These are phyloP conservation scores for Glaciozyma martinii DNA, from an alignment of 768 basidiomycete species.

Conservation along the genomic window DNA sequence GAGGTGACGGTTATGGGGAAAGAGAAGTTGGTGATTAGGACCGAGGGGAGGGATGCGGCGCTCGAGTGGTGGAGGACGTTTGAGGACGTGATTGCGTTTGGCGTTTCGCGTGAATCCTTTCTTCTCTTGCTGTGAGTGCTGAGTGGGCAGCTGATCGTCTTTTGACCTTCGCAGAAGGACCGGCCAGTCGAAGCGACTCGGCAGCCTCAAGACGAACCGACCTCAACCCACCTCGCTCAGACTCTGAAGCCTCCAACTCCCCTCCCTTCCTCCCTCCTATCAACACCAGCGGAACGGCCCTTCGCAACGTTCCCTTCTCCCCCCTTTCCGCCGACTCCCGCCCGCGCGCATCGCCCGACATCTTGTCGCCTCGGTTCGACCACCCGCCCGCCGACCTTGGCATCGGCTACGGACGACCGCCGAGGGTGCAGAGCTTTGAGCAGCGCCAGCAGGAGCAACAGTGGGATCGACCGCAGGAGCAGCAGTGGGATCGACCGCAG, in stretches of 20 bases:
- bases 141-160: not conserved
- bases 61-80: constrained; percentile 60
- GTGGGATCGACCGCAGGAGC: too few relatives aligned
- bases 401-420: not conserved
- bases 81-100: constrained; percentile 74
- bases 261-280: constrained; percentile 1
- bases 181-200: constrained; percentile 9
- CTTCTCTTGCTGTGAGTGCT: not conserved
- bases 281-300: not conserved
- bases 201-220: constrained; percentile 1
- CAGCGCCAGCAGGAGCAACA: too few relatives aligned
- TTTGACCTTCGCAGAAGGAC: constrained; percentile 13
- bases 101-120: constrained; percentile 55
- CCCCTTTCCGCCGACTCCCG: not conserved
- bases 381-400: not conserved
- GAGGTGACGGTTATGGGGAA: constrained; percentile 78
- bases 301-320: not conserved
- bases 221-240: constrained; percentile 18
- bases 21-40: constrained; percentile 64
- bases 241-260: constrained; percentile 4
- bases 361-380: too few relatives aligned
- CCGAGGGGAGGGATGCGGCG: constrained; percentile 53
- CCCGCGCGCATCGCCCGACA: not conserved
- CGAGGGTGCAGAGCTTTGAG: not conserved
- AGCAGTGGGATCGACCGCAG: too few relatives aligned